A percentile compares a stretch with the other conserved stretches of the same genome.
phyloP scores from a whole-genome alignment of 139 green algal genomes.

The Raphidocelis subcapitata region DNA sequence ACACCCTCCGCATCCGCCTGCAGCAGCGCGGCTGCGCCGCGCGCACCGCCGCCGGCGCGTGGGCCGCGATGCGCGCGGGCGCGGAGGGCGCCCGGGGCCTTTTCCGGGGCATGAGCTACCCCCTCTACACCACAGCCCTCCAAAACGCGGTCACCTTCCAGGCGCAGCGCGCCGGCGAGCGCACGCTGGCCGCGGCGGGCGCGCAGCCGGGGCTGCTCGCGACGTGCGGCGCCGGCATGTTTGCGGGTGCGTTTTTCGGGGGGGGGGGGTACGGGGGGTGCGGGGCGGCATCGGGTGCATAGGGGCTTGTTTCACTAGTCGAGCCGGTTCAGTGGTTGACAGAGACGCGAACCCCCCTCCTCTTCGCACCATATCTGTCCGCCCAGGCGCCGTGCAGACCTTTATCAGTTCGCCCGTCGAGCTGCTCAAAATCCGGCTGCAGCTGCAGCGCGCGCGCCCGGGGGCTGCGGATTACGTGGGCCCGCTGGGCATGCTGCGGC shows the following conservation, averaged over 20 bases:
- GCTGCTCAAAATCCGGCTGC: slow-evolving; percentile 73
- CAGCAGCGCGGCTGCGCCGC: slow-evolving; percentile 38
- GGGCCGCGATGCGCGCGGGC: neutral
- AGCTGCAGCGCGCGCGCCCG: slow-evolving; percentile 58
- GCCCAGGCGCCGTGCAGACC: slow-evolving; percentile 25
- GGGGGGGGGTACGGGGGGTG: no score
- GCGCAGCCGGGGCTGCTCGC: neutral
- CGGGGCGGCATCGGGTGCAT: no score
- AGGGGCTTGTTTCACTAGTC: no score
- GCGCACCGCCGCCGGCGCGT: neutral
- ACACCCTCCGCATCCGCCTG: slow-evolving; percentile 49
- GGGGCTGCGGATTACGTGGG: slow-evolving; percentile 52
- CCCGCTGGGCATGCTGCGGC: slow-evolving; percentile 40
- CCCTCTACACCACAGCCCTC: slow-evolving; percentile 45
- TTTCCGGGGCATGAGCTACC: slow-evolving; percentile 60
- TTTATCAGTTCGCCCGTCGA: slow-evolving; percentile 56
- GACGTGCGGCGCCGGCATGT: slow-evolving; percentile 27
- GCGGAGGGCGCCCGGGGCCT: slow-evolving; percentile 36
- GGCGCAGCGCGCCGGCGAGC: slow-evolving; percentile 30
- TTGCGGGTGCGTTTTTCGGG: slow-evolving; percentile 30
- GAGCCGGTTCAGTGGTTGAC: no score
- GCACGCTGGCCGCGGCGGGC: neutral
- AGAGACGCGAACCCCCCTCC: no score
- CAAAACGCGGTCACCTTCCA: slow-evolving; percentile 68
- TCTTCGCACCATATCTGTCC: neutral